Base-by-base conservation (phyloP, 2,329 filamentous ascomycete species). In the Hypoxylon sp. region DNA sequence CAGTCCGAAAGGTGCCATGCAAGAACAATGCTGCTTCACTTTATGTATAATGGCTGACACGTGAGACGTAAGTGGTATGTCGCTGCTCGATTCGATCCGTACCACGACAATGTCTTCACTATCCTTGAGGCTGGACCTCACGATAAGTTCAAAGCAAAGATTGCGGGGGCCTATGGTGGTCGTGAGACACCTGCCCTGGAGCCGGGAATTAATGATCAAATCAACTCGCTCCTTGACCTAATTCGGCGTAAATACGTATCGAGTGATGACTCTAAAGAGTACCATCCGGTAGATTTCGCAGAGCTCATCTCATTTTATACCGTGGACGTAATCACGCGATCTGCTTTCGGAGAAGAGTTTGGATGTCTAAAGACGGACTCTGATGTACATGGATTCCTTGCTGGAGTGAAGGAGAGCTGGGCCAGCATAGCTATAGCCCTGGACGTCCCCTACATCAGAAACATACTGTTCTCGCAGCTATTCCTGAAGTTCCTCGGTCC, bases 321-420 rank as follows among this genome's bases (percentile, higher is more conserved):
- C 6, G 37, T 79, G 6, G 77, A 78, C 56, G 72, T 74, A 11
- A 73, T 79, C 55, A 72, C 73, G 31, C 63, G 66, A 2, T 62
- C 77, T 10, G 66, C 75, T 0, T 75, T 75, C 13, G 75, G 76
- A 7, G 53, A 73, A 11, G 64, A 71, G 3, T 73, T 77, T 37
- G 76, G 76, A 2, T 77, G 70, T 30, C 37, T 77, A 0, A 60
- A 70, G 8, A 64, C 63, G 0, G 73, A 77, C 51, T 59, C 64
- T 1, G 76, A 79, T 17, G 37, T 72, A 0, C 69, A 72, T 17
- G 62, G 66, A 14, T 77, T 74, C 49, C 69, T 72, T 25, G 60
- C 60, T 22, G 49, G 63, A 3, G 51, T 75, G 5, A 59, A 70
- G 0, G 54, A 66, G 1, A 46, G 65, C 14, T 64, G 73, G 8